Conservation (phyloP, 352 stramenopile genomes). For the Halophytophthora batemanensis region DNA sequence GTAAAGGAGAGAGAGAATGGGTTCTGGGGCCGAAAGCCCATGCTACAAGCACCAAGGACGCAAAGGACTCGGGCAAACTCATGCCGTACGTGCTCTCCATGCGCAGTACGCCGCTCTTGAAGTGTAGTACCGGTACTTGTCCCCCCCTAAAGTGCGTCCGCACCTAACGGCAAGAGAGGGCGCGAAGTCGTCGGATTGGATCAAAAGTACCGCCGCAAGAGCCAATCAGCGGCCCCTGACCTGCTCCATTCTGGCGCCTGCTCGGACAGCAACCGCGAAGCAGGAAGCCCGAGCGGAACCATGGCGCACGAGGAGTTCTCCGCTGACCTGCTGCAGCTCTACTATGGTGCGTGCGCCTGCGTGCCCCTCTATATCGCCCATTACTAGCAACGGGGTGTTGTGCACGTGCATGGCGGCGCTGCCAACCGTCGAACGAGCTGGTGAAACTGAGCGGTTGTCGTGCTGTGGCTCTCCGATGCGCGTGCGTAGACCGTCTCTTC, state of each 20-base stretch:
- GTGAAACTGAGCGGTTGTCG: not conserved
- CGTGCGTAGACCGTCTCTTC: constrained; percentile 69
- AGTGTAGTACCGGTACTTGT: too few species aligned
- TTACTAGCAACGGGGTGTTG: not conserved
- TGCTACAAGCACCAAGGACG: too few species aligned
- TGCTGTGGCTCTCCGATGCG: not conserved
- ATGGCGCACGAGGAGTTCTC: constrained; percentile 84
- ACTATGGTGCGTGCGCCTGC: constrained; percentile 62
- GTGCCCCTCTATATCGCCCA: not conserved
- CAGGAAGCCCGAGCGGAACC: not conserved
- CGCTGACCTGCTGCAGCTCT: constrained; percentile 79
- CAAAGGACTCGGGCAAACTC: too few species aligned
- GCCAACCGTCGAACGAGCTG: not conserved
- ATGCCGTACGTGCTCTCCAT: too few species aligned
- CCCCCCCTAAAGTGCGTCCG: too few species aligned
- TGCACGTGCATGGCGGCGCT: not conserved
- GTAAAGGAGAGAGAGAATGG: too few species aligned
- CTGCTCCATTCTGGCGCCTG: constrained; percentile 4
- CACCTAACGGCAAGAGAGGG: constrained; percentile 16
- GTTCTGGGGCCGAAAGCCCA: too few species aligned
- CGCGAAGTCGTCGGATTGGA: constrained; percentile 26
- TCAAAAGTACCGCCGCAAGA: constrained; percentile 19
- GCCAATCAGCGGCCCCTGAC: too few species aligned
- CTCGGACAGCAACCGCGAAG: constrained; percentile 5
- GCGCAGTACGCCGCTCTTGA: too few species aligned